phyloP scores from a whole-genome alignment of 441 rosid species.

The Arabidopsis lyrata region DNA sequence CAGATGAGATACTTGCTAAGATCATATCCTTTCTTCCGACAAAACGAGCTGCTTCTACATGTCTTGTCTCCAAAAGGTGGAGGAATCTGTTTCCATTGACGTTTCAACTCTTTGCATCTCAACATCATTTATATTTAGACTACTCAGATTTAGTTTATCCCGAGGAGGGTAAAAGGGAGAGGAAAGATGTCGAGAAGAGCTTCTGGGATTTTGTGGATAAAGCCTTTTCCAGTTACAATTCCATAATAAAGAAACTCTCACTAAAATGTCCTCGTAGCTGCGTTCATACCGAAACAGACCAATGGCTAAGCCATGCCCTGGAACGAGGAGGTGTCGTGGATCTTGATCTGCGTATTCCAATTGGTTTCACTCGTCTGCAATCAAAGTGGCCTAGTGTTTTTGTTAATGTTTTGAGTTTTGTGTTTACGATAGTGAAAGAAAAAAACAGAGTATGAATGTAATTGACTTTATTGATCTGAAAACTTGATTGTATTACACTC shows the following conservation, averaged over 20 bases:
- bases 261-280: background rate
- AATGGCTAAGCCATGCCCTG: background rate
- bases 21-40: background rate
- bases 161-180: background rate
- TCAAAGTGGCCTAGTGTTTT: background rate
- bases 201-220: background rate
- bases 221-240: background rate
- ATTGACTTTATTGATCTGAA: too few relatives aligned
- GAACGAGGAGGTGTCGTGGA: conserved; percentile 5
- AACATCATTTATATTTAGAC: background rate
- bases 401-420: too few relatives aligned
- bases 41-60: conserved; percentile 1
- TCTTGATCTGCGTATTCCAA: background rate
- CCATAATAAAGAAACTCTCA: conserved; percentile 12
- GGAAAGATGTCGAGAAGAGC: background rate
- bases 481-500: too few relatives aligned
- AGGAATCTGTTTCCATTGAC: conserved; percentile 14
- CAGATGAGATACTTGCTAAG: conserved; percentile 5
- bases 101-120: background rate
- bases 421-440: too few relatives aligned
- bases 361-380: background rate
- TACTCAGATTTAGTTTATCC: conserved; percentile 8
- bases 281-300: background rate
- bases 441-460: too few relatives aligned
- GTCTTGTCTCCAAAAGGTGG: conserved; percentile 13